Base-by-base conservation (phyloP, 2,329 filamentous ascomycete species). In the Aspergillus sp. region DNA sequence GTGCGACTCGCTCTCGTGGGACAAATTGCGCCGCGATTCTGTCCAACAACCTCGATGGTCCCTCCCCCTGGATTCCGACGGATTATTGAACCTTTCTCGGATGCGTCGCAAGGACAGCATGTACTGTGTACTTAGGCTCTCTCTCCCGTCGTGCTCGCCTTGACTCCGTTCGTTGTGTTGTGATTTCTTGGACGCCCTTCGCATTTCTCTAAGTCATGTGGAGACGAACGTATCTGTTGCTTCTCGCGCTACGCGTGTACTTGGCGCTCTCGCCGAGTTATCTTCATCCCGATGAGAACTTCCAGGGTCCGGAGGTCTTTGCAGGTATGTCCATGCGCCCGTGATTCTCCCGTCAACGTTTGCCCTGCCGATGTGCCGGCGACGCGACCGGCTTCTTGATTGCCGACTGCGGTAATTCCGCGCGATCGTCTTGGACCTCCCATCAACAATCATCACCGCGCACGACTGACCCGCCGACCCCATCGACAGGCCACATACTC, bases 211-310 rank as follows among this genome's bases (percentile, higher is more conserved):
- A 55, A 65, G 66, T 48, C 62, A 97, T 97, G 93, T 96, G 91
- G 91, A 86, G 92, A 79, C 87, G 92, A 73, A 84, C 87, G 58
- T 96, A 96, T 75, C 80, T 97, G 58, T 76, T 95, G 52, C 81
- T 99, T 64, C 81, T 96, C 66, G 78, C 94, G 62, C 84, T 96
- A 66, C 88, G 94, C 73, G 81, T 97, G 67, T 97, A 93, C 83
- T 93, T 97, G 71, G 93, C 94, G 55, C 78, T 97, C 59, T 92
- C 88, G 58, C 89, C 94, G 54, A 97, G 93, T 79, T 99, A 99
- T 73, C 84, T 99, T 44, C 94, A 99, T 72, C 94, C 94, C 4
- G 94, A 99, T 77, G 94, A 99, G 81, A 94, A 97, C 78, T 99
- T 99, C 67, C 94, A 99, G 76, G 94, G 94, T 32, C 94, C 94